Evolutionary conservation across 225 moss, liverwort and hornwort genomes (phyloP), one percentile per base, ranked within the genome.

Genomic region (Asterella californica): DNA sequence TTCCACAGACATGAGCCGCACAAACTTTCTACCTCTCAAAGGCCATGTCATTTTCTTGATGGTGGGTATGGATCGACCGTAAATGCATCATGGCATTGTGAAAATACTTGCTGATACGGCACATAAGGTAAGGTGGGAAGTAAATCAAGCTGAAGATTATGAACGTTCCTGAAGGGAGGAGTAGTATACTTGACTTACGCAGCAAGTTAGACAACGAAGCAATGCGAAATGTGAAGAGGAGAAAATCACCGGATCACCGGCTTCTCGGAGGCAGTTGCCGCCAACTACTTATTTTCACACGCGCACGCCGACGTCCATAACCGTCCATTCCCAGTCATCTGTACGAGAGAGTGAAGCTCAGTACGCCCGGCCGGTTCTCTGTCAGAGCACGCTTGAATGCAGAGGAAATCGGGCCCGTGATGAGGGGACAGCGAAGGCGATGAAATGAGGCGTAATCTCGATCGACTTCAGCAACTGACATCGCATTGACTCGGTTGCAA

Each of bases 281-380:
- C 78, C 78, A 78, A 78, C 78, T 65, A 78, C 63, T 78, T 78
- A 64, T 15, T 66, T 63, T 47, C 17, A 77, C 77, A 64, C 62
- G 77, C 49, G 77, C 63, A 66, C 46, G 19, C n/a, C 46, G 6
- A 46, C 63, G 25, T 30, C 42, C 18, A 49, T 64, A 77, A 77
- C 77, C 77, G 62, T 46, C 65, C 64, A 78, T 78, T 30, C 78
- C 78, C 78, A 30, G 78, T 78, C 63, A 65, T 50, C 59, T 76
- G 7, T 11, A 9, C 2, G 27, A 14, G 59, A 52, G 72, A 18
- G 30, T 11, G 38, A 33, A 70, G 69, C 0, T 45, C 22, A 22
- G 21, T 25, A 48, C 12, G 9, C 57, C 36, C 36, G 57, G 37
- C 75, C 75, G 75, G 75, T 59, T 59, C 22, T 57, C 9, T 34